Percentiles rank a stretch among this genome's conserved stretches.
phyloP scores from a whole-genome alignment of 768 basidiomycete genomes.

The Auriscalpium orientale region DNA sequence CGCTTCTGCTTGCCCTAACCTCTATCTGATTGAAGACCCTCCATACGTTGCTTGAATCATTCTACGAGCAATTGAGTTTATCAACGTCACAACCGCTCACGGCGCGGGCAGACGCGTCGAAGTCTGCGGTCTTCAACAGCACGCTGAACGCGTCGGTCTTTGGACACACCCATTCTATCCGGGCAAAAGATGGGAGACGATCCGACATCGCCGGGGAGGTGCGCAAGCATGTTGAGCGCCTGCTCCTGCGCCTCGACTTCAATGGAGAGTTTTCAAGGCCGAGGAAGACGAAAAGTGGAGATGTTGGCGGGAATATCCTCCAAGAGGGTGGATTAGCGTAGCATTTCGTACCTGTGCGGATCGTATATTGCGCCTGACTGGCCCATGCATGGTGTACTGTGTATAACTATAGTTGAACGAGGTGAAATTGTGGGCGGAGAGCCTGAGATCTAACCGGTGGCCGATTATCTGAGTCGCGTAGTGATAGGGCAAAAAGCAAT shows the following conservation, averaged over 20 bases:
- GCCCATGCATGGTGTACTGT: too few relatives aligned
- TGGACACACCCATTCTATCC: slow-evolving; percentile 30
- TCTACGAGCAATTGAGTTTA: slow-evolving; percentile 73
- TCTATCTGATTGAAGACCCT: slow-evolving; percentile 41
- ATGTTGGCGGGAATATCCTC: slow-evolving; percentile 32
- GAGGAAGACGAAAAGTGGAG: slow-evolving; percentile 18
- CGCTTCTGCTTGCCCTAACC: too few relatives aligned
- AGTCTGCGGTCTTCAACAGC: slow-evolving; percentile 55
- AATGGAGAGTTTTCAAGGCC: slow-evolving; percentile 63
- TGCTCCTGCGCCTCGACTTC: slow-evolving; percentile 78
- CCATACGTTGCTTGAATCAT: slow-evolving; percentile 56
- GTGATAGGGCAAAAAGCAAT: too few relatives aligned
- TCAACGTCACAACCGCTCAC: slow-evolving; percentile 69
- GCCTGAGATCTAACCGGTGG: background rate
- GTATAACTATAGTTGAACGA: too few relatives aligned
- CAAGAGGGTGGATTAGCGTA: slow-evolving; percentile 32
- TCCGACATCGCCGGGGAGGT: slow-evolving; percentile 59
- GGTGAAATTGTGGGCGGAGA: background rate
- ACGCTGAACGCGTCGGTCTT: slow-evolving; percentile 40
- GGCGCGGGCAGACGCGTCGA: slow-evolving; percentile 58
- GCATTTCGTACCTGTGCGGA: background rate
- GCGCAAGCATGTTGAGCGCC: slow-evolving; percentile 72
- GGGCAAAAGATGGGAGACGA: slow-evolving; percentile 42
- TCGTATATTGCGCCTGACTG: too few relatives aligned
- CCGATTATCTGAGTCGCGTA: too few relatives aligned